Percentiles rank a stretch among this genome's conserved stretches.
These are phyloP conservation scores for Plectosphaerella plurivora DNA, from an alignment of 2,329 filamentous ascomycete species.

Conservation along the genomic window DNA sequence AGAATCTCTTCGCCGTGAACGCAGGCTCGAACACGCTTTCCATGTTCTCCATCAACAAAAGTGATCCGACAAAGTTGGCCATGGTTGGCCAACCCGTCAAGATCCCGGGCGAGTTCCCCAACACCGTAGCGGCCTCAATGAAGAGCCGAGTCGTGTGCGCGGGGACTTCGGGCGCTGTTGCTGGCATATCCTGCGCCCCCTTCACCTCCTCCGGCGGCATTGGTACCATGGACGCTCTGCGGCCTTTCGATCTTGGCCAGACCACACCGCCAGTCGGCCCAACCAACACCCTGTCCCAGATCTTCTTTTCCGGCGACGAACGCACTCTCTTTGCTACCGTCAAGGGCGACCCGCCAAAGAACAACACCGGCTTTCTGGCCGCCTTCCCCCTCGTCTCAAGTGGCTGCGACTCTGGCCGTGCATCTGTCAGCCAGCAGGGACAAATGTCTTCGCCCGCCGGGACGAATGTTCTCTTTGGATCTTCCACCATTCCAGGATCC, in stretches of 20 bases:
- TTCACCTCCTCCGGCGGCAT: slow-evolving; percentile 33
- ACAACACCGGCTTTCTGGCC: slow-evolving; percentile 53
- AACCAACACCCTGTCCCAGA: slow-evolving; percentile 54
- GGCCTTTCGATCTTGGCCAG: slow-evolving; percentile 46
- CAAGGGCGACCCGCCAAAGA: slow-evolving; percentile 52
- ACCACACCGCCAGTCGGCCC: slow-evolving; percentile 55
- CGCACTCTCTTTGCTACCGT: slow-evolving; percentile 49
- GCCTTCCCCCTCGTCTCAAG: slow-evolving; percentile 35
- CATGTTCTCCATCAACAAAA: slow-evolving; percentile 39
- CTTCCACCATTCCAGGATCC: slow-evolving; percentile 36
- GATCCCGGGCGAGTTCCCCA: slow-evolving; percentile 47
- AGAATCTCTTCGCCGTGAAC: slow-evolving; percentile 53
- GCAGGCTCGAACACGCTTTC: slow-evolving; percentile 47
- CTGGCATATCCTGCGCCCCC: slow-evolving; percentile 38
- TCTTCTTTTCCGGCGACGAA: slow-evolving; percentile 54
- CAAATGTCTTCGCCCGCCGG: slow-evolving; percentile 40
- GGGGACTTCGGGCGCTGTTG: slow-evolving; percentile 34
- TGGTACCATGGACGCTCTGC: slow-evolving; percentile 36
- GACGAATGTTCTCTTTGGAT: slow-evolving; percentile 56
- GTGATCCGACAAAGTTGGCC: slow-evolving; percentile 37
- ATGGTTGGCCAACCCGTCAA: slow-evolving; percentile 35
- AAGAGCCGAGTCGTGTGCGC: slow-evolving; percentile 41
- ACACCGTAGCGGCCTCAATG: slow-evolving; percentile 42
- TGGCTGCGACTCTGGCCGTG: background rate
- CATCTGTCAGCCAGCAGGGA: slow-evolving; percentile 16